Evolutionary conservation across 352 stramenopile genomes (phyloP), one percentile per base, ranked within the genome.

Genomic region (Globisporangium lucens): DNA sequence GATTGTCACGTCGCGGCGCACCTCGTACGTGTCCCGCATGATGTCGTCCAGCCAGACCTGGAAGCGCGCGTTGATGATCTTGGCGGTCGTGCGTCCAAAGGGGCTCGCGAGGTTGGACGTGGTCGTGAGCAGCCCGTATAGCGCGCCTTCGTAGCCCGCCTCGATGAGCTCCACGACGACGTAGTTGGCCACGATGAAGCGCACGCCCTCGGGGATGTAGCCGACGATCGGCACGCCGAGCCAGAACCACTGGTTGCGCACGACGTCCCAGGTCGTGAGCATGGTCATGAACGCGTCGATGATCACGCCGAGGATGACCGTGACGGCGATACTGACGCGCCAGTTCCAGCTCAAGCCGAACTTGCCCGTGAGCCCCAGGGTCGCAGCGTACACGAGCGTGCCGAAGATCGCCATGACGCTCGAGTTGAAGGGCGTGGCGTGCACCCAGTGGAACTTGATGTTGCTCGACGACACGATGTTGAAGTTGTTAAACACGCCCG

Each of bases 211-310:
- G 5, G 81, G 81, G 2, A 88, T 53, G 24, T 87, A 78, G 30
- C 76, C 79, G 3, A 87, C 76, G 0, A 89, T 65, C 0, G 79
- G 79, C 10, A 87, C 74, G 52, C 79, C 77, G 2, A 85, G 69
- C 79, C 76, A 89, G 67, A 89, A 88, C 81, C 81, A 89, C 58
- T 86, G 79, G 68, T 80, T 85, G 13, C 81, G 79, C 6, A 85
- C 61, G 4, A 87, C 69, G n/a, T 86, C 74, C 81, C 79, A 89
- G 2, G 76, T 71, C 0, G 73, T 82, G 13, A 88, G 57, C 70
- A 89, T 82, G 1, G 76, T 87, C 70, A 85, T 79, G 60, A 83
- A 70, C 0, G 53, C 71, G 60, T 89, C 82, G 35, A 73, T 56
- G 15, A 61, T 36, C n/a, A 73, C 63, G 20, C 58, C 58, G 8